Conservation (phyloP, 2,329 filamentous ascomycete species). For the Ceratocystis papillata region DNA sequence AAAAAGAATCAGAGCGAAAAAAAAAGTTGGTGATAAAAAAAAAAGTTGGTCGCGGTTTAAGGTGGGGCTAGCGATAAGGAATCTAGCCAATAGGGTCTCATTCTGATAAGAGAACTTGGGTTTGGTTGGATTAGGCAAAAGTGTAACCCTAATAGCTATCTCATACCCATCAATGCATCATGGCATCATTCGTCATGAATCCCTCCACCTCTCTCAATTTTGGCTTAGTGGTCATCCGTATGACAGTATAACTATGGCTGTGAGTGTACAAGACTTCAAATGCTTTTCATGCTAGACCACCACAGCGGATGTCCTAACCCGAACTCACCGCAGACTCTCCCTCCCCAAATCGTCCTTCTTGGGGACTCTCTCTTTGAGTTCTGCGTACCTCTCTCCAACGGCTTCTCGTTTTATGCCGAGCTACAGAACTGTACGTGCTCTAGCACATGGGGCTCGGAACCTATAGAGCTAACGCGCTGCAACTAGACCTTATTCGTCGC, state of each 20-base stretch:
- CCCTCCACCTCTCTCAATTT: no score
- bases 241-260: neutral
- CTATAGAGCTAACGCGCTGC: neutral
- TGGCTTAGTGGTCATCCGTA: no score
- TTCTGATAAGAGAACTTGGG: slow-evolving; percentile 11
- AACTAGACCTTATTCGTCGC: slow-evolving; percentile 58
- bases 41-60: slow-evolving; percentile 16
- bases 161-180: neutral
- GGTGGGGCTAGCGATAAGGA: slow-evolving; percentile 19
- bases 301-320: neutral
- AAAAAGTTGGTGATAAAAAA: slow-evolving; percentile 21
- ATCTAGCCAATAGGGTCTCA: slow-evolving; percentile 20
- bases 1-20: neutral
- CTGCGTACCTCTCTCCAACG: slow-evolving; percentile 48
- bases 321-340: neutral
- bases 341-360: slow-evolving; percentile 67
- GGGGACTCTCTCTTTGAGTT: slow-evolving; percentile 81
- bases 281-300: no score
- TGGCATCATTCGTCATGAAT: no score
- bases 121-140: neutral
- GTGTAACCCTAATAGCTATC: neutral
- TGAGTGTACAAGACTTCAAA: neutral
- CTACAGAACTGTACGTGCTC: slow-evolving; percentile 53
- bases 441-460: neutral
- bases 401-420: slow-evolving; percentile 63